These are phyloP conservation scores for Paecilomyces fulvus DNA, from an alignment of 2,329 filamentous ascomycete species.

Conservation along the genomic window DNA sequence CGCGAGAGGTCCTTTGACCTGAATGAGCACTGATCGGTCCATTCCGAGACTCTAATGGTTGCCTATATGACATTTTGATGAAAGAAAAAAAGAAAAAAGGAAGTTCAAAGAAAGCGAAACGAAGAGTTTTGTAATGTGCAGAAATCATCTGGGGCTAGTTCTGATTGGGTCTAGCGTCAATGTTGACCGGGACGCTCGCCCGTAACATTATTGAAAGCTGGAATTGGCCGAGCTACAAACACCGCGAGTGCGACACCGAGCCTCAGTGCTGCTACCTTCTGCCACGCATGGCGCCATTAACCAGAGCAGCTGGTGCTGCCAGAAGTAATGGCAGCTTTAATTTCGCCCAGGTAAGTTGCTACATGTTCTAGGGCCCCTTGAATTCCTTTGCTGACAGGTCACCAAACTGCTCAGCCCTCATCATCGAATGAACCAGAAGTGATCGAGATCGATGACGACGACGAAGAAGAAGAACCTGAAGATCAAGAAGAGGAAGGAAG, in stretches of 20 bases:
- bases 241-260: background rate
- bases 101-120: conserved; percentile 27
- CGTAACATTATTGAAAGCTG: conserved; percentile 18
- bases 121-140: conserved; percentile 15
- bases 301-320: conserved; percentile 22
- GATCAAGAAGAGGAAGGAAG: conserved; percentile 9
- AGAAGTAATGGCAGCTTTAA: conserved; percentile 14
- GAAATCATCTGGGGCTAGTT: conserved; percentile 23
- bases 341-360: conserved; percentile 17
- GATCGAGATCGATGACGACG: conserved; percentile 33
- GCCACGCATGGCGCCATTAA: conserved; percentile 31
- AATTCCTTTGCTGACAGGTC: conserved; percentile 7
- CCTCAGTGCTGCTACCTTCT: background rate
- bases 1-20: conserved; percentile 81
- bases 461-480: conserved; percentile 19
- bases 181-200: conserved; percentile 20
- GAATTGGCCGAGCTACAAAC: conserved; percentile 5
- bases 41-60: conserved; percentile 99
- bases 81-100: conserved; percentile 46
- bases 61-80: conserved; percentile 58
- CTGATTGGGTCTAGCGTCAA: conserved; percentile 18
- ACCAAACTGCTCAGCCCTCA: conserved; percentile 12
- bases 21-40: conserved; percentile 85
- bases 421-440: conserved; percentile 23
- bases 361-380: conserved; percentile 5